A percentile compares a stretch with the other conserved stretches of the same genome.
Evolutionary conservation across 805 yeast genomes (phyloP).

Genomic region (Aciculoconidium aculeatum): DNA sequence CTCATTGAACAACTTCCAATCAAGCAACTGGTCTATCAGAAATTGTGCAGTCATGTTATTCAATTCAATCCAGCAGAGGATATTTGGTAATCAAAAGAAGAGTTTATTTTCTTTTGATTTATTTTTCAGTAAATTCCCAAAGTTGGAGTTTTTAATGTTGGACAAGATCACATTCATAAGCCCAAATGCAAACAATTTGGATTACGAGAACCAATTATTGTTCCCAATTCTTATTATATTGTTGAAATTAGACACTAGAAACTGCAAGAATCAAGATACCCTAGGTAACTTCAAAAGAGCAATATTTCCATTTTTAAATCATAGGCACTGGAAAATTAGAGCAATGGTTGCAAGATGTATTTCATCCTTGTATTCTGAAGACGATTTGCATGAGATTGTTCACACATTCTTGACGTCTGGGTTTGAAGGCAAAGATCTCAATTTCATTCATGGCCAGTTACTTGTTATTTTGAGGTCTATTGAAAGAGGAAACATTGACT

Average conservation of each 20-base stretch:
- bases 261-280: slow-evolving; percentile 41
- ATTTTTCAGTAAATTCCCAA: slow-evolving; percentile 63
- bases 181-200: slow-evolving; percentile 11
- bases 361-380: slow-evolving; percentile 37
- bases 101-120: slow-evolving; percentile 48
- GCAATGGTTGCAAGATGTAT: slow-evolving; percentile 79
- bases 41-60: slow-evolving; percentile 93
- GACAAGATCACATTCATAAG: slow-evolving; percentile 7
- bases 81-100: slow-evolving; percentile 59
- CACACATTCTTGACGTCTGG: slow-evolving; percentile 16
- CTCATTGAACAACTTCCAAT: slow-evolving; percentile 57
- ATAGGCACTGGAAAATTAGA: slow-evolving; percentile 73
- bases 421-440: slow-evolving; percentile 5
- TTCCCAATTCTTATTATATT: slow-evolving; percentile 74
- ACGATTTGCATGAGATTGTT: slow-evolving; percentile 10
- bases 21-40: slow-evolving; percentile 76
- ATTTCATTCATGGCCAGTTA: slow-evolving; percentile 6
- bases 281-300: slow-evolving; percentile 43
- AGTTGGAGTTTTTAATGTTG: slow-evolving; percentile 46
- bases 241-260: slow-evolving; percentile 57
- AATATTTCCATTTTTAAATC: slow-evolving; percentile 37
- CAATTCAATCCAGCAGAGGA: slow-evolving; percentile 71
- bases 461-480: slow-evolving; percentile 19
- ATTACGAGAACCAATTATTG: slow-evolving; percentile 47
- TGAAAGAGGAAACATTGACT: too few species aligned